Evolutionary conservation across 2,329 filamentous ascomycete genomes (phyloP), one percentile per base, ranked within the genome.

Genomic region (Gnomoniopsis smithogilvyi): DNA sequence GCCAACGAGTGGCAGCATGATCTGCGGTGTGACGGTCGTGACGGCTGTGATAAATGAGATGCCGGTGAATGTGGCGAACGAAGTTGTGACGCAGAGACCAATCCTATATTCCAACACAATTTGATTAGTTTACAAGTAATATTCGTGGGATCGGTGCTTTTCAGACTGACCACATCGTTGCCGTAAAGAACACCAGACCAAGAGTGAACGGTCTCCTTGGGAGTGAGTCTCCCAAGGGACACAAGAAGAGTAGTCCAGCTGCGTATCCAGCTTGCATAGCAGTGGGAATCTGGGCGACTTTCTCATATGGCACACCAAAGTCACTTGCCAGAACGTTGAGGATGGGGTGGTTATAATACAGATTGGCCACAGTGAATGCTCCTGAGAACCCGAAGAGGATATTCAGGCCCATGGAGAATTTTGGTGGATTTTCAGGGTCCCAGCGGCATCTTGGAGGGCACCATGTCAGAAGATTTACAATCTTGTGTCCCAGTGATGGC

Each of bases 341-440:
- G 49, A 92, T 89, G 0, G 89, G 89, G 65, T 92, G 88, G 56
- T 81, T 89, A 71, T 92, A 92, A 72, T 92, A 92, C 3, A 92
- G 75, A 65, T 92, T 92, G 26, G 89, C 88, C 17, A 92, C 89
- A 1, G 87, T 89, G 64, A 90, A 51, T n/a, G 48, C 48, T 17
- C 30, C 48, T 22, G 48, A 11, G n/a, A 38, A 51, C 14, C 17
- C 48, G 19, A 51, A 51, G 6, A 51, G 24, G 11, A 51, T 21
- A 26, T 38, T 34, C 4, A 51, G 15, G 8, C 2, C 24, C 48
- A 34, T 17, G 12, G 26, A 34, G 26, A 51, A 51, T 22, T 34
- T 2, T 1, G 48, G 48, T 2, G 48, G 48, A n/a, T 36, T 34
- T 2, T 51, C 48, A 10, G 48, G 48, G 21, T 51, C 54, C 41